Conservation (phyloP, 192 early-diverging fungal genomes). For the Hyaloraphidium curvatum region DNA sequence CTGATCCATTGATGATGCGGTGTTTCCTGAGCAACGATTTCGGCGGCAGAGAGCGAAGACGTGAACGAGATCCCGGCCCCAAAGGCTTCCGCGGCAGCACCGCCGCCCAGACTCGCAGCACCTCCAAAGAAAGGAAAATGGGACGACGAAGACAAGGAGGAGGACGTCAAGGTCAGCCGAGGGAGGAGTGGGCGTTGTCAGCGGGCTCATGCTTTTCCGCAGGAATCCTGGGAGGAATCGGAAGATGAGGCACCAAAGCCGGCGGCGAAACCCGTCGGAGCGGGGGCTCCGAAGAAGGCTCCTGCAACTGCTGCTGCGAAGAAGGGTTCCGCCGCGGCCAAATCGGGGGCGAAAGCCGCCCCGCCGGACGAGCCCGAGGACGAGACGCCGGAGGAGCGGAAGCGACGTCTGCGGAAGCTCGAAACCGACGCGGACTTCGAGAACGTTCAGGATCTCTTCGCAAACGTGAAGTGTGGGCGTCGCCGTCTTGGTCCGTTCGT, state of each 20-base stretch:
- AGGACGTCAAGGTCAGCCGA: conserved; percentile 26
- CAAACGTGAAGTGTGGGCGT: conserved; percentile 29
- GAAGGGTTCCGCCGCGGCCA: too few species aligned
- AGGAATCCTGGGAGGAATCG: conserved; percentile 37
- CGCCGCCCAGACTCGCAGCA: too few species aligned
- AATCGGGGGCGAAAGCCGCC: too few species aligned
- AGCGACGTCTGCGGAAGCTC: conserved; percentile 27
- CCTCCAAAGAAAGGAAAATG: conserved; percentile 29
- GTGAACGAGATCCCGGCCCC: too few species aligned
- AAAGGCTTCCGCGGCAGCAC: too few species aligned
- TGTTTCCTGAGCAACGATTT: too few species aligned
- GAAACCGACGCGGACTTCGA: conserved; percentile 41
- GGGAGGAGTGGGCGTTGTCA: background rate
- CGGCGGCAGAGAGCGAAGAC: too few species aligned
- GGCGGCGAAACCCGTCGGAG: too few species aligned
- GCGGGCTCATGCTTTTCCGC: background rate
- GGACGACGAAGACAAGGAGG: conserved; percentile 45
- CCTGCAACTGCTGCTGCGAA: too few species aligned
- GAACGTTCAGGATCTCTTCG: conserved; percentile 41
- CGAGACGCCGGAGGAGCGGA: conserved; percentile 27
- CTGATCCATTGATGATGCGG: too few species aligned
- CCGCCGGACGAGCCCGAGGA: conserved; percentile 38
- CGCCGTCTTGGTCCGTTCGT: background rate
- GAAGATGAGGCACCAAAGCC: too few species aligned
- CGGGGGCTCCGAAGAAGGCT: too few species aligned